Conservation (phyloP, 441 rosid species). For the Brassica hybrid region DNA sequence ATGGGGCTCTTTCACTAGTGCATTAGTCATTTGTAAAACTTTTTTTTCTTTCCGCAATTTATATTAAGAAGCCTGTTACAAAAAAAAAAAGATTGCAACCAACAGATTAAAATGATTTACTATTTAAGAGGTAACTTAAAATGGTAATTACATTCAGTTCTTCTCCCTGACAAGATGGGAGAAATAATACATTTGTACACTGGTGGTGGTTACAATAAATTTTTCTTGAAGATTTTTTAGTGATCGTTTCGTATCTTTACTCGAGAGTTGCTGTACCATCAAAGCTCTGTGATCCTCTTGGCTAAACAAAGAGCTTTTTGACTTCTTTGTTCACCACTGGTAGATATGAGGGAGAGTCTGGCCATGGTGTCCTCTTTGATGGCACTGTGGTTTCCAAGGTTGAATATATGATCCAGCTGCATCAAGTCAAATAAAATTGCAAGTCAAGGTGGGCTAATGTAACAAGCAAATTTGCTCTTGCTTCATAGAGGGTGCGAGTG, state of each 20-base stretch:
- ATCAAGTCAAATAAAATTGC: conserved; percentile 3
- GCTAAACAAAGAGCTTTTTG: conserved; percentile 54
- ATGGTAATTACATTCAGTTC: no score
- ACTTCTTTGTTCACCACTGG: conserved; percentile 44
- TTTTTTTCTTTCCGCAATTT: no score
- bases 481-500: background rate
- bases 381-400: conserved; percentile 81
- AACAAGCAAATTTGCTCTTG: background rate
- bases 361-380: conserved; percentile 83
- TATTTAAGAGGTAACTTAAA: no score
- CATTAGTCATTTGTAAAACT: no score
- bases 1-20: no score
- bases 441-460: background rate
- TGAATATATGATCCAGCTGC: conserved; percentile 82
- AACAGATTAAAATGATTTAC: background rate
- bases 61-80: no score
- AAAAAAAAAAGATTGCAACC: background rate
- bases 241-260: background rate
- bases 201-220: no score
- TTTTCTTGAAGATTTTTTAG: background rate
- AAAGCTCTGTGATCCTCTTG: conserved; percentile 55
- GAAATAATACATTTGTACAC: no score
- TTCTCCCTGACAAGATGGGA: background rate
- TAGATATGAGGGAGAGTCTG: conserved; percentile 79
- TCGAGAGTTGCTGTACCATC: conserved; percentile 19